Evolutionary conservation across 768 basidiomycete species (phyloP).

Genomic region (Imleria badia): DNA sequence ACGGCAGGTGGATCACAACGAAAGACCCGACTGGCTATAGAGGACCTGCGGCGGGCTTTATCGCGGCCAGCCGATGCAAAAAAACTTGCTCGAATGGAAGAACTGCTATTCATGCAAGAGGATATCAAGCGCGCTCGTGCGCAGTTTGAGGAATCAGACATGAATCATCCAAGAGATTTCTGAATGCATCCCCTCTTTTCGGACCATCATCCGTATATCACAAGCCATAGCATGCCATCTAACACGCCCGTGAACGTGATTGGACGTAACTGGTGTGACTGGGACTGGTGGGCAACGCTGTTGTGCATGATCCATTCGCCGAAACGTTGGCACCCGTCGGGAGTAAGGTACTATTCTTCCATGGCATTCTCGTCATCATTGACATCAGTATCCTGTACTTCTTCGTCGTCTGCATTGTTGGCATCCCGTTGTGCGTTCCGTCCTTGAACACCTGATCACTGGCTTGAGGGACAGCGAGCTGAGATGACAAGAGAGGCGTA

Average conservation of each 20-base stretch:
- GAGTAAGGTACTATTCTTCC: conserved; percentile 53
- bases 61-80: conserved; percentile 87
- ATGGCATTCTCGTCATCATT: conserved; percentile 51
- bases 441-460: conserved; percentile 51
- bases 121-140: conserved; percentile 87
- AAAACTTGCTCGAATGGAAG: conserved; percentile 90
- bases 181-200: conserved; percentile 21
- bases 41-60: conserved; percentile 78
- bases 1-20: conserved; percentile 67
- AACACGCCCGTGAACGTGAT: not conserved
- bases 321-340: not conserved
- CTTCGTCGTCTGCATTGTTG: conserved; percentile 20
- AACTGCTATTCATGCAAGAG: conserved; percentile 89
- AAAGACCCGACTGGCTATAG: conserved; percentile 77
- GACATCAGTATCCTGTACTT: conserved; percentile 29
- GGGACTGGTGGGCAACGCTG: not conserved
- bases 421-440: conserved; percentile 37
- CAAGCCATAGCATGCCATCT: not conserved
- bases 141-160: conserved; percentile 65
- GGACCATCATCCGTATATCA: not conserved
- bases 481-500: conserved; percentile 28
- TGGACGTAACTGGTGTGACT: not conserved
- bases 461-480: conserved; percentile 1
- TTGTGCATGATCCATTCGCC: not conserved
- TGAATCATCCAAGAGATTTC: conserved; percentile 47